A percentile compares a stretch with the other conserved stretches of the same genome.
phyloP scores from a whole-genome alignment of 495 filamentous ascomycete genomes.

The Lepidopterella palustris region DNA sequence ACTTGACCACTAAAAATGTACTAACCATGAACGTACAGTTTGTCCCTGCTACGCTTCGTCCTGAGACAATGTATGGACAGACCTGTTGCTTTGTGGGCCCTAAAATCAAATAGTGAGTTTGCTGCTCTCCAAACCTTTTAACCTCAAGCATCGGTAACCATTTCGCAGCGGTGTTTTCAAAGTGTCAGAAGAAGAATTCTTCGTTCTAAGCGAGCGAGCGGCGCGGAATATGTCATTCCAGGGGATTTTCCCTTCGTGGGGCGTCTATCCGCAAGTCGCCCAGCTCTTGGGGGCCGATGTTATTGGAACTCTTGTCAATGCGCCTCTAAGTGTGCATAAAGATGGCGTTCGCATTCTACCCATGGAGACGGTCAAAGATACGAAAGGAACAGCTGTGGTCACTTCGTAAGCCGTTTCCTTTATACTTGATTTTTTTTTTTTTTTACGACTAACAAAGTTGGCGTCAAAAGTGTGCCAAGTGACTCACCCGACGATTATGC shows the following conservation, averaged over 20 bases:
- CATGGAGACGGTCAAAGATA: conserved; percentile 86
- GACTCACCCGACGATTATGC: conserved; percentile 96
- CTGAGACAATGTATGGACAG: conserved; percentile 98
- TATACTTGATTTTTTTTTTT: too few species aligned
- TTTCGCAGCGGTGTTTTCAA: conserved; percentile 70
- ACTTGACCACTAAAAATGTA: conserved; percentile 63
- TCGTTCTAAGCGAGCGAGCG: conserved; percentile 74
- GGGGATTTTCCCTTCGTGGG: conserved; percentile 69
- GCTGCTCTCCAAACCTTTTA: background rate
- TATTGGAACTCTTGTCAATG: conserved; percentile 77
- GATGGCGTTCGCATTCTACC: conserved; percentile 80
- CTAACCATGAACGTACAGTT: too few species aligned
- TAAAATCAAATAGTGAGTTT: conserved; percentile 60
- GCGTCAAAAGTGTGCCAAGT: too few species aligned
- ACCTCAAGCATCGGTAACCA: background rate
- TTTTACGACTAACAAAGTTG: too few species aligned
- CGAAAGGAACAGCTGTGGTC: conserved; percentile 94
- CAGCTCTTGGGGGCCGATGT: conserved; percentile 70
- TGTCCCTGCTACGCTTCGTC: conserved; percentile 80
- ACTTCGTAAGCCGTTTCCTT: too few species aligned
- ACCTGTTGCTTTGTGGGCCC: conserved; percentile 93
- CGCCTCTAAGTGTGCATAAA: conserved; percentile 82
- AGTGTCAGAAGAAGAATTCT: conserved; percentile 76
- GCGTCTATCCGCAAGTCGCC: conserved; percentile 65
- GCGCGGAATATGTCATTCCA: conserved; percentile 97